Evolutionary conservation across 2,329 filamentous ascomycete species (phyloP).

Genomic region (Geosmithia morbida): DNA sequence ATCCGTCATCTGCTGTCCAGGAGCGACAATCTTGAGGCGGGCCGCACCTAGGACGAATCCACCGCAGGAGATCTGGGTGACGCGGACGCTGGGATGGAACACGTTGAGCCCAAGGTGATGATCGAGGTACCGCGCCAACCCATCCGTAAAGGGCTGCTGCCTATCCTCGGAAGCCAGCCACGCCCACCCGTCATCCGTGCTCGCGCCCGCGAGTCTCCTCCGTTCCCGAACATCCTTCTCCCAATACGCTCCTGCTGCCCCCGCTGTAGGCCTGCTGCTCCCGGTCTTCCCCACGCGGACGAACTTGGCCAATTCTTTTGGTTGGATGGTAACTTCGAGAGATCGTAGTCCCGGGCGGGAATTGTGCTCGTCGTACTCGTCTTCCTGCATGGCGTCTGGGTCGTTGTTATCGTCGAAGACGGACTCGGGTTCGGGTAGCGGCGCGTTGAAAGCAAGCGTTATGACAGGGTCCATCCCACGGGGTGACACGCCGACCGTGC

Average conservation of each 20-base stretch:
- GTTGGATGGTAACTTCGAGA: conserved; percentile 36
- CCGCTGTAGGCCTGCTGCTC: conserved; percentile 1
- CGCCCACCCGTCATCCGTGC: conserved; percentile 36
- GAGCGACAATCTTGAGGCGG: conserved; percentile 29
- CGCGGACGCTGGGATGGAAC: conserved; percentile 37
- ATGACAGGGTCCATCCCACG: conserved; percentile 30
- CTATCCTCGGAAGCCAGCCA: conserved; percentile 21
- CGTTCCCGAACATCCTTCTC: conserved; percentile 20
- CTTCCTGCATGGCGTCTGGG: conserved; percentile 2
- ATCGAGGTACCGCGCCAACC: conserved; percentile 32
- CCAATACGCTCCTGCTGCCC: conserved; percentile 8
- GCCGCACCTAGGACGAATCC: conserved; percentile 40
- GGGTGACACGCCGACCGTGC: conserved; percentile 17
- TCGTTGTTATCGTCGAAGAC: neutral
- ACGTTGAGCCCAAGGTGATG: conserved; percentile 39
- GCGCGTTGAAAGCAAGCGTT: conserved; percentile 34
- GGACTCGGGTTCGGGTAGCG: conserved; percentile 9
- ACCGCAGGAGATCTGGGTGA: conserved; percentile 38
- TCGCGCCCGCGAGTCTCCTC: conserved; percentile 28
- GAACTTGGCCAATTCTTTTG: conserved; percentile 31
- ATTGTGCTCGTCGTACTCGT: conserved; percentile 5
- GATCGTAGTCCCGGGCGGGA: conserved; percentile 18
- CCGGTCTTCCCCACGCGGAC: conserved; percentile 21
- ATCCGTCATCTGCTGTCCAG: conserved; percentile 8
- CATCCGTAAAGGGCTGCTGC: conserved; percentile 29